phyloP scores from a whole-genome alignment of 2,329 filamentous ascomycete species.

The Macroventuria anomochaeta region DNA sequence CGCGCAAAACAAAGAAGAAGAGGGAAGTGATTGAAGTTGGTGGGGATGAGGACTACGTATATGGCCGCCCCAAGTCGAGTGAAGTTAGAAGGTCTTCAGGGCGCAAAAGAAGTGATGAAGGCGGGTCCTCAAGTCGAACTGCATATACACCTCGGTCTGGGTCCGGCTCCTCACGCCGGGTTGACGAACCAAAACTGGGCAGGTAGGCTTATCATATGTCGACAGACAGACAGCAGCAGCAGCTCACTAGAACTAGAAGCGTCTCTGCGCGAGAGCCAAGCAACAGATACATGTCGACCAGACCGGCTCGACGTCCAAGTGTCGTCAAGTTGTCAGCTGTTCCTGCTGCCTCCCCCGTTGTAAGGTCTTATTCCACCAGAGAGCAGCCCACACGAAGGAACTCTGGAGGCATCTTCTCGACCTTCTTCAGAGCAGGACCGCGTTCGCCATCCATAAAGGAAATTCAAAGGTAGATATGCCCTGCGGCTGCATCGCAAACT shows the following conservation, averaged over 20 bases:
- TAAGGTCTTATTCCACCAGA: constrained; percentile 36
- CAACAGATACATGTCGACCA: constrained; percentile 35
- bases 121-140: constrained; percentile 44
- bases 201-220: constrained; percentile 28
- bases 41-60: constrained; percentile 41
- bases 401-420: constrained; percentile 42
- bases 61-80: constrained; percentile 36
- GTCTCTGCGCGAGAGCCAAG: constrained; percentile 41
- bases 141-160: constrained; percentile 43
- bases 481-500: not conserved
- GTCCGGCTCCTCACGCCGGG: constrained; percentile 38
- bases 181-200: constrained; percentile 40
- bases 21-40: constrained; percentile 33
- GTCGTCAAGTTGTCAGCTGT: constrained; percentile 36
- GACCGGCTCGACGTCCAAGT: constrained; percentile 41
- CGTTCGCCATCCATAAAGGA: constrained; percentile 39
- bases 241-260: constrained; percentile 35
- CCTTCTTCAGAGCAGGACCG: constrained; percentile 38
- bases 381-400: constrained; percentile 40
- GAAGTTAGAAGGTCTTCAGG: constrained; percentile 36
- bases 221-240: not conserved
- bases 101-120: constrained; percentile 42
- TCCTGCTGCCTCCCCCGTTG: constrained; percentile 29
- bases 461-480: constrained; percentile 25
- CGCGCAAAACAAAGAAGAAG: constrained; percentile 37